Evolutionary conservation across 805 yeast genomes (phyloP), one percentile per base, ranked within the genome.

Genomic region (Suhomyces pyralidae): DNA sequence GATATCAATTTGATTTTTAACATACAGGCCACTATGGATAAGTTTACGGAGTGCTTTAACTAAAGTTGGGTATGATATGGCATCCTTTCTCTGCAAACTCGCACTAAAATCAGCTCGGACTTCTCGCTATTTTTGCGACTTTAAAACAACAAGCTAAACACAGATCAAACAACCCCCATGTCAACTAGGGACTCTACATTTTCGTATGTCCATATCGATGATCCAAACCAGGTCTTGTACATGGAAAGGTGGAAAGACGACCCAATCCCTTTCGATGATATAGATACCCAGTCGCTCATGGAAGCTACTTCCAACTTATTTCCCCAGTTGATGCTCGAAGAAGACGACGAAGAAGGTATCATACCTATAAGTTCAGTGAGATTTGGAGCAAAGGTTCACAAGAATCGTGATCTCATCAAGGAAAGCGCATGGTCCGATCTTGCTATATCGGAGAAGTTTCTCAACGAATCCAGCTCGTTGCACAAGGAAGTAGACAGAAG

Each of bases 181-280:
- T 34, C 49, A n/a, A 46, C 49, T 10, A 46, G 55, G 25, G 55
- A 52, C 43, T 34, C 46, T 5, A 52, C 45, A 9, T 68, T 55
- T 55, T 61, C 73, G 10, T 68, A 67, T 51, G 59, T 71, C 7
- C 79, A 75, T 54, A 66, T 74, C 46, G 69, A 63, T 46, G 66
- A 74, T 58, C 65, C 69, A 46, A 72, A 73, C 58, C 76, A 70
- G 55, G 76, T 74, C 34, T 54, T 72, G 1, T 71, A 68, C 52
- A 71, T 73, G 67, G 79, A 75, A 52, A 65, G 66, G 30, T 75
- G 80, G 80, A 58, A 58, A 10, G 73, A 73, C 45, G 76, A 72
- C 19, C 66, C 71, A 2, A 66, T 75, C 26, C 72, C 77, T 1
- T 74, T 63, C 51, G 76, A 75, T 51, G 78, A 72, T 44, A 73